These are phyloP conservation scores for Linum lewisii DNA, from an alignment of 345 rosid genomes.

Conservation along the genomic window DNA sequence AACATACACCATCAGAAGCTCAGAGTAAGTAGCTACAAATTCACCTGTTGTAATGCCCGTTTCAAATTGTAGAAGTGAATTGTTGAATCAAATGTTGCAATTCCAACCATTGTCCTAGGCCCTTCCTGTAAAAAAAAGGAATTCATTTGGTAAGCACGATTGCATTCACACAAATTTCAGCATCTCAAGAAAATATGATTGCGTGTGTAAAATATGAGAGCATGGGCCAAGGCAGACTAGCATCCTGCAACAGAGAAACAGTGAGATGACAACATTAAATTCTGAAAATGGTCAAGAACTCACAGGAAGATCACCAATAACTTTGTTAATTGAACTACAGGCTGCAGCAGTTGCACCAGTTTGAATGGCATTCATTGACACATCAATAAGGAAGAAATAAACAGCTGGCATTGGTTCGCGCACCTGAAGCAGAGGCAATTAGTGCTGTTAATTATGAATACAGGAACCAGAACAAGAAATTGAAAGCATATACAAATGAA, in stretches of 20 bases:
- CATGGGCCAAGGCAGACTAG: background rate
- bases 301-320: constrained; percentile 88
- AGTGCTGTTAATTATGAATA: constrained; percentile 10
- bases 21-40: background rate
- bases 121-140: constrained; percentile 77
- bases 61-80: constrained; percentile 93
- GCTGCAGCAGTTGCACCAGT: constrained; percentile 98
- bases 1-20: background rate
- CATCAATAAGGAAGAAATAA: constrained; percentile 89
- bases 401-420: constrained; percentile 99
- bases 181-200: background rate
- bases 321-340: constrained; percentile 91
- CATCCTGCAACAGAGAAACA: background rate
- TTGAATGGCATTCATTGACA: constrained; percentile 87
- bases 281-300: constrained; percentile 20
- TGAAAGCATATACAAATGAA: background rate
- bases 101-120: constrained; percentile 89
- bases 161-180: background rate
- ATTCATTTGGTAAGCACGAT: background rate
- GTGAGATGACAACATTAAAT: constrained; percentile 1
- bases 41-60: constrained; percentile 76
- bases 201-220: background rate
- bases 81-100: constrained; percentile 94
- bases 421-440: constrained; percentile 37
- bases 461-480: constrained; percentile 10